These are phyloP conservation scores for Zizania palustris DNA, from an alignment of 202 grass and related monocot genomes.

Conservation along the genomic window DNA sequence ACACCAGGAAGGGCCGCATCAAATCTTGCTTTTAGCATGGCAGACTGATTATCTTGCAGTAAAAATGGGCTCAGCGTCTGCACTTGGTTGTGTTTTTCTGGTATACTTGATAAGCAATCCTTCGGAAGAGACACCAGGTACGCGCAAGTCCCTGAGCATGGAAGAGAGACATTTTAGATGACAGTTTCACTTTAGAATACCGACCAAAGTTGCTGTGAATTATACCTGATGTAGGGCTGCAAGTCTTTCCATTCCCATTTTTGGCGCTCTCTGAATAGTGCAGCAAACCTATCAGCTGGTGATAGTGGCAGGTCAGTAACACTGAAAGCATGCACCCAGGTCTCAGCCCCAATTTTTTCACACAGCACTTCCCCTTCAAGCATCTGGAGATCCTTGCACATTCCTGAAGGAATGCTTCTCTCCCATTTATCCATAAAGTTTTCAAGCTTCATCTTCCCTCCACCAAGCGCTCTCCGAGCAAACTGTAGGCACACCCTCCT, in stretches of 20 bases:
- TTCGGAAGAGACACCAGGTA: slow-evolving; percentile 79
- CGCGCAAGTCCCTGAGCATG: slow-evolving; percentile 60
- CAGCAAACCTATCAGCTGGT: slow-evolving; percentile 67
- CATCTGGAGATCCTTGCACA: slow-evolving; percentile 70
- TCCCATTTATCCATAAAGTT: slow-evolving; percentile 84
- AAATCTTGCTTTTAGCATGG: not conserved
- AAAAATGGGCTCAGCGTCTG: slow-evolving; percentile 78
- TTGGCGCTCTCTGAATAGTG: slow-evolving; percentile 65
- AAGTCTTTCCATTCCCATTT: slow-evolving; percentile 96
- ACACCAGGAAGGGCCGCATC: not conserved
- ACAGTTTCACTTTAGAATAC: not conserved
- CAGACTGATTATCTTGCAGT: slow-evolving; percentile 68
- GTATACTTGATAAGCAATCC: slow-evolving; percentile 95
- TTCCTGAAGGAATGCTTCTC: slow-evolving; percentile 66
- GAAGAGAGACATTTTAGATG: not conserved
- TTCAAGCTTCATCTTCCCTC: slow-evolving; percentile 78
- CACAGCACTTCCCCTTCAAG: slow-evolving; percentile 84
- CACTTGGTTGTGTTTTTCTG: slow-evolving; percentile 73
- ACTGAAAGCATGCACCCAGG: slow-evolving; percentile 81
- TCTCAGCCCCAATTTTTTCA: slow-evolving; percentile 77
- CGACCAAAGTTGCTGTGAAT: not conserved
- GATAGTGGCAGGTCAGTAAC: slow-evolving; percentile 61
- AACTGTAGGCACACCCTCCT: slow-evolving; percentile 69
- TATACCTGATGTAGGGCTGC: slow-evolving; percentile 88
- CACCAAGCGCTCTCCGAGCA: slow-evolving; percentile 51